phyloP scores from a whole-genome alignment of 2,329 filamentous ascomycete species.

The Pyrenochaeta sp. region DNA sequence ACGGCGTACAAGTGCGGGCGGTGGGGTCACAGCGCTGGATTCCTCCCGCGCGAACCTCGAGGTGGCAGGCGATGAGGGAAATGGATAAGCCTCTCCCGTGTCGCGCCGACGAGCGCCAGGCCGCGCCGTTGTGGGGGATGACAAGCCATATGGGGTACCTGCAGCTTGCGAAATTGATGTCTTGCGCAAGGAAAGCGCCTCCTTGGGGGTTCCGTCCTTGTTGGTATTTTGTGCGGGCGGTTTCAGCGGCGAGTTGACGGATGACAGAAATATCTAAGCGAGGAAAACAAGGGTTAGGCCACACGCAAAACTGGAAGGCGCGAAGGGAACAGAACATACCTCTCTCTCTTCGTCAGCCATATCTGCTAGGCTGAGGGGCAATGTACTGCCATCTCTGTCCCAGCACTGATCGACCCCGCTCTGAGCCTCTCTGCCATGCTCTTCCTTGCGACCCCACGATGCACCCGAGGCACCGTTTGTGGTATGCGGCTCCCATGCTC shows the following conservation, averaged over 20 bases:
- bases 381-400: constrained; percentile 75
- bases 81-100: constrained; percentile 75
- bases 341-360: constrained; percentile 75
- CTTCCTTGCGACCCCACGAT: constrained; percentile 80
- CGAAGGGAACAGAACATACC: constrained; percentile 54
- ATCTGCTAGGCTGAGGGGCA: constrained; percentile 76
- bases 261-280: constrained; percentile 76
- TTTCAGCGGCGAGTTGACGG: constrained; percentile 94
- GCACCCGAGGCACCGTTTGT: constrained; percentile 66
- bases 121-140: constrained; percentile 77
- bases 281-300: constrained; percentile 26
- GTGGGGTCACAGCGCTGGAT: constrained; percentile 66
- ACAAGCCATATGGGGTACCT: constrained; percentile 70
- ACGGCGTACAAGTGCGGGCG: constrained; percentile 67
- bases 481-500: constrained; percentile 80
- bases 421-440: constrained; percentile 72
- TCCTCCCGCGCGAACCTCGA: constrained; percentile 72
- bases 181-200: constrained; percentile 75
- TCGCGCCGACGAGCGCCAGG: constrained; percentile 84
- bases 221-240: constrained; percentile 73
- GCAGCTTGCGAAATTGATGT: constrained; percentile 79
- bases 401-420: constrained; percentile 92
- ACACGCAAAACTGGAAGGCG: constrained; percentile 3
- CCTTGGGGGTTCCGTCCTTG: constrained; percentile 68
- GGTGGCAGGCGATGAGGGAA: constrained; percentile 67